Evolutionary conservation across 208 protist genomes (phyloP), one percentile per base, ranked within the genome.

Genomic region (Blastocrithidia nonstop): DNA sequence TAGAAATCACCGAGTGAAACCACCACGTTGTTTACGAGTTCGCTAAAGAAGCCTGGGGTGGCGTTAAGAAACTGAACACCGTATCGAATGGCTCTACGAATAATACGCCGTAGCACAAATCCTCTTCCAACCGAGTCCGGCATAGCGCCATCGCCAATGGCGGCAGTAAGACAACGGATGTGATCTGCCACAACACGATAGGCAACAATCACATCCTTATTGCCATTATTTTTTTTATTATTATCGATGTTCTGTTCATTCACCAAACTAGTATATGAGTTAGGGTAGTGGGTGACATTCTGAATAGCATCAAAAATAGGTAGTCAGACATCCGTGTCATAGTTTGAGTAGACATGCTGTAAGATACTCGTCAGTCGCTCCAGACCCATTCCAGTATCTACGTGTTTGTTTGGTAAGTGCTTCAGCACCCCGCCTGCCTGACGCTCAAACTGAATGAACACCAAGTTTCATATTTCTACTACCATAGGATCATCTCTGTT

Each of bases 171-270:
- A 35, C 96, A 99, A 54, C 97, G 96, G 55, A 99, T 98, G 74
- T 99, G 97, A 67, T 99, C 97, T n/a, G 96, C 97, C 35, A 99
- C 81, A 5, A 99, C 97, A 45, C 96, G 93, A 66, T 98, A 98
- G 13, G 96, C 96, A 40, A 96, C 95, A 42, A n/a, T n/a, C n/a
- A n/a, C n/a, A n/a, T n/a, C n/a, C n/a, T n/a, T n/a, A n/a, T n/a
- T n/a, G n/a, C n/a, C n/a, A n/a, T n/a, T n/a, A n/a, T n/a, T n/a
- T n/a, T n/a, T n/a, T n/a, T n/a, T n/a, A n/a, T 94, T 88, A 15
- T 88, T 68, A 42, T 97, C 88, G 35, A 59, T 72, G 50, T 93
- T 70, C 6, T 33, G 0, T 17, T 97, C 68, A 17, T 90, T 72
- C 28, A 81, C 57, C 44, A 80, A 71, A 56, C 70, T 84, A 13